Evolutionary conservation across 768 basidiomycete species (phyloP).

Genomic region (Boletus rubroflammeus): DNA sequence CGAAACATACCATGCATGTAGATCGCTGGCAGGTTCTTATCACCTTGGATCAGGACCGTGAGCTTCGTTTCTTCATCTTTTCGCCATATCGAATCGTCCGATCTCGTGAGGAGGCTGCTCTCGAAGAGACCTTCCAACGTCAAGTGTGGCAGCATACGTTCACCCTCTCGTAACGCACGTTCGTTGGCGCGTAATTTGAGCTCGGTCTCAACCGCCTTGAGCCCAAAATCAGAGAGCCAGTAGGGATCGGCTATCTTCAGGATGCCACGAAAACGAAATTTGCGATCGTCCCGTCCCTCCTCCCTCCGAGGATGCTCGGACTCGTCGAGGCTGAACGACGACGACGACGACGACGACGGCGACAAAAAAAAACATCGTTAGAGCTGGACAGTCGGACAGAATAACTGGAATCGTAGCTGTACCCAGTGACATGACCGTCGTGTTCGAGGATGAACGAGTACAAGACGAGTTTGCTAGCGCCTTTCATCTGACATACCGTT

Average conservation of each 20-base stretch:
- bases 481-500: slow-evolving; percentile 15
- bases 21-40: slow-evolving; percentile 37
- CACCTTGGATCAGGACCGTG: slow-evolving; percentile 41
- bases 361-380: background rate
- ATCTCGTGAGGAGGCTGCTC: slow-evolving; percentile 13
- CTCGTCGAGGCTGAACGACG: slow-evolving; percentile 43
- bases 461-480: slow-evolving; percentile 15
- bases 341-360: background rate
- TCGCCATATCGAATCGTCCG: slow-evolving; percentile 11
- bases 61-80: slow-evolving; percentile 26
- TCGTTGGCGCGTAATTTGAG: slow-evolving; percentile 39
- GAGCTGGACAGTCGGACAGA: background rate
- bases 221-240: slow-evolving; percentile 51
- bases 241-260: slow-evolving; percentile 42
- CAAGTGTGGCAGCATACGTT: slow-evolving; percentile 23
- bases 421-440: slow-evolving; percentile 26
- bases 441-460: slow-evolving; percentile 32
- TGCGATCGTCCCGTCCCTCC: slow-evolving; percentile 27
- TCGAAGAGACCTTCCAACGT: slow-evolving; percentile 37
- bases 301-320: slow-evolving; percentile 42
- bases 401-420: background rate
- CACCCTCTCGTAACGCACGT: slow-evolving; percentile 21
- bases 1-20: slow-evolving; percentile 38
- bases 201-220: slow-evolving; percentile 40
- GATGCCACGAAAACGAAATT: slow-evolving; percentile 49